phyloP scores from a whole-genome alignment of 2,329 filamentous ascomycete genomes.

The Xylariaceae sp. region DNA sequence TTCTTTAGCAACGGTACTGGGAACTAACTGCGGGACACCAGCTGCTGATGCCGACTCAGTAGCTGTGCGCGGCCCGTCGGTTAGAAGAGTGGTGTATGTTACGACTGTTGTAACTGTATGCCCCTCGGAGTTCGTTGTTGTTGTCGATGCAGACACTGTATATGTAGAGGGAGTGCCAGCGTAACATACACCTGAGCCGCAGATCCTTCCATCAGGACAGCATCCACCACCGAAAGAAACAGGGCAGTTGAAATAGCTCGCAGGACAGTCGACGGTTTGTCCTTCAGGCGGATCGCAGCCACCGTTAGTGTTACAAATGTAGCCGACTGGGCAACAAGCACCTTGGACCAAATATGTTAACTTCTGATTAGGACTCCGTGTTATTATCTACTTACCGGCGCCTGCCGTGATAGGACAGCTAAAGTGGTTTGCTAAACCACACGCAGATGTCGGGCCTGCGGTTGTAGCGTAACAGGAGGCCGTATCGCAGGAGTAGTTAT shows the following conservation, averaged over 20 bases:
- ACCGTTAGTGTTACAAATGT: conserved; percentile 38
- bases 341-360: conserved; percentile 28
- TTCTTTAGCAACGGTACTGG: conserved; percentile 43
- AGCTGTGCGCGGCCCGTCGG: conserved; percentile 24
- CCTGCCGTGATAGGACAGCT: conserved; percentile 40
- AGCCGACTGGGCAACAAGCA: conserved; percentile 46
- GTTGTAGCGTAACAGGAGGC: conserved; percentile 48
- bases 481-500: conserved; percentile 46
- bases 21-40: conserved; percentile 42
- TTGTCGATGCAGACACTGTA: conserved; percentile 43
- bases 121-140: conserved; percentile 43
- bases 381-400: conserved; percentile 14
- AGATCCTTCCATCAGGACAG: conserved; percentile 49
- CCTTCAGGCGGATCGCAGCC: conserved; percentile 46
- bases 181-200: conserved; percentile 48
- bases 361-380: too few relatives aligned
- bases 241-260: conserved; percentile 48
- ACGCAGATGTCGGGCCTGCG: conserved; percentile 39
- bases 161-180: conserved; percentile 44
- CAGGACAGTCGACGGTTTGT: conserved; percentile 41
- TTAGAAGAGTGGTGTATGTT: conserved; percentile 38
- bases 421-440: conserved; percentile 36
- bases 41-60: conserved; percentile 24
- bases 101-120: conserved; percentile 40
- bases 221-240: conserved; percentile 51